Conservation (phyloP, 805 yeast genomes). For the Yueomyces sp. region DNA sequence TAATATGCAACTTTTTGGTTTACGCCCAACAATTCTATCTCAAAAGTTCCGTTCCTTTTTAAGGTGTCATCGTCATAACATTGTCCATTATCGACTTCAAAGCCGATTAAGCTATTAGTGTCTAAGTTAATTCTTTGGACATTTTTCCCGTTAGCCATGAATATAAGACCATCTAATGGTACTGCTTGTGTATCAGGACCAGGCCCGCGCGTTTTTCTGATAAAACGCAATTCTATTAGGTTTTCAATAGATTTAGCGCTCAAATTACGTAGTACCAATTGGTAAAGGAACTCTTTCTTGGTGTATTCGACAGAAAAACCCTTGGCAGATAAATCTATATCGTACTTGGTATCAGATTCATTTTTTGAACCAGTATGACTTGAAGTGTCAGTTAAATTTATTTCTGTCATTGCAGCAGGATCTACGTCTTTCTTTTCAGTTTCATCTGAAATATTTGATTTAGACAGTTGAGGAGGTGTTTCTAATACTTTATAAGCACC, state of each 20-base stretch:
- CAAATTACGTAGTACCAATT: conserved; percentile 1
- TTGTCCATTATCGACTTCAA: neutral
- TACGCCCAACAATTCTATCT: neutral
- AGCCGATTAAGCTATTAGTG: no score
- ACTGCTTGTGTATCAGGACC: neutral
- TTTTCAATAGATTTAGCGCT: neutral
- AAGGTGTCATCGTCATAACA: neutral
- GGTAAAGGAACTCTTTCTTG: conserved; percentile 6
- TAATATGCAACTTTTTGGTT: neutral
- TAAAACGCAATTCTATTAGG: neutral
- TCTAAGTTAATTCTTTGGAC: neutral
- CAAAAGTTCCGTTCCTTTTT: neutral
- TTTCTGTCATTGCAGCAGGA: neutral
- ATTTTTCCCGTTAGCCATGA: neutral
- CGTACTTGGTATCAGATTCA: conserved; percentile 6
- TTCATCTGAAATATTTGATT: neutral
- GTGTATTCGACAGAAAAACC: neutral
- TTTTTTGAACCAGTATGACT: conserved; percentile 7
- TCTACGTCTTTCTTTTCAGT: neutral
- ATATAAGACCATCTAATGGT: neutral
- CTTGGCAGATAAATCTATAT: neutral
- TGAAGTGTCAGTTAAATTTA: neutral
- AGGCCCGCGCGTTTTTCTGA: neutral
- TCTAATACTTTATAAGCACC: no score
- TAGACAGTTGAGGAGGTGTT: no score